Evolutionary conservation across 495 filamentous ascomycete genomes (phyloP), one percentile per base, ranked within the genome.

Genomic region (Podospora pseudopauciseta): DNA sequence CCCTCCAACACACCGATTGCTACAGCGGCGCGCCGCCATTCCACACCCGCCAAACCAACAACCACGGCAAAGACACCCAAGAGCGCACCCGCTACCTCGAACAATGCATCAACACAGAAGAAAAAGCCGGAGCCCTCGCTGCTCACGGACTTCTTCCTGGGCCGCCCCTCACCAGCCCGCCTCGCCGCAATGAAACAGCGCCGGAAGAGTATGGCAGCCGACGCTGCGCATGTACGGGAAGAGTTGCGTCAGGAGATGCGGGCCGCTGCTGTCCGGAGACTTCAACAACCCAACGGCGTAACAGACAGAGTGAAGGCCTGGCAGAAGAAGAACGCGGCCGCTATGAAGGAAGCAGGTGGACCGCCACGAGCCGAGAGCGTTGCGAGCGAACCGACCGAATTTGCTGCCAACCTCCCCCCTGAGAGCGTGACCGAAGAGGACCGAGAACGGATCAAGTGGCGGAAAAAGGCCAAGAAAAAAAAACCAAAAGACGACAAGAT

Each of bases 291-390:
- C 0, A 80, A 80, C 1, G 80, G 80, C 11, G 91, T 92, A 11
- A 83, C 85, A 61, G 86, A 90, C 49, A 83, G 90, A 69, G 88
- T 94, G 19, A 89, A 89, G 60, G 84, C 86, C 79, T 94, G 91
- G 91, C 91, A 94, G 70, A 92, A 85, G 84, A 83, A 72, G 78
- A 91, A 73, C 82, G 88, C 74, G 76, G 83, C 82, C 18, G 85
- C 86, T 65, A 81, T 81, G 69, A 79, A 80, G 60, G 70, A 77
- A 28, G 74, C 72, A 13, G 75, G 75, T 11, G 75, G 73, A 11
- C 68, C 71, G 18, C 79, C 78, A 4, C 73, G 79, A 19, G 77
- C 82, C 9, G 69, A 80, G 27, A 80, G 78, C 18, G 71, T 80
- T 3, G 74, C 78, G 3, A 78, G 73, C 19, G 80, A 84, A 66